Base-by-base conservation (phyloP, 768 basidiomycete species). In the Hemileccinum rubropunctum region DNA sequence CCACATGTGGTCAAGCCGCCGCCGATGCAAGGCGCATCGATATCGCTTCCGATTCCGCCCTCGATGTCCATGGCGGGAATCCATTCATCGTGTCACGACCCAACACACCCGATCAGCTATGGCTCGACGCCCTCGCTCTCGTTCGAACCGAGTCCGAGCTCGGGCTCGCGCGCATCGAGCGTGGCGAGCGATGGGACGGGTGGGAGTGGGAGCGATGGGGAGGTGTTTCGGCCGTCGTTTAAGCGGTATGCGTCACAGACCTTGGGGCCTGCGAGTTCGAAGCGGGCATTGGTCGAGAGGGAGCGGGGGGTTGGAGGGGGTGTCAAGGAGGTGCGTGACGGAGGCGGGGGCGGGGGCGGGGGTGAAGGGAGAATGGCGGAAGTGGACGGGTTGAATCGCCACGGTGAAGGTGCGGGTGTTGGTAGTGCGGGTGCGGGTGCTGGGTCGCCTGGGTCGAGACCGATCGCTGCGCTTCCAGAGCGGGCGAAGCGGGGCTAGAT, bases 231-330 rank as follows among this genome's bases (percentile, higher is more conserved):
- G 2, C 88, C 88, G 11, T 75, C 81, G 26, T 88, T 87, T 61
- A 91, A 91, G 72, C 73, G 88, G 39, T 63, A 86, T 33, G 81
- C 88, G 2, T 86, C 84, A 41, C 84, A 86, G 69, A 84, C 84
- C 10, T 67, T 90, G n/a, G 86, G 76, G 1, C 83, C 84, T 2
- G 69, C 69, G 32, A 74, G 73, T 53, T 54, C 76, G 42, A 89
- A 90, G 64, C 69, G 82, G 44, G 73, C 73, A 45, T 58, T 75
- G 60, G 64, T 82, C 11, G 62, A 70, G 45, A 65, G 69, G 11
- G 39, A 50, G 1, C 15, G 62, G 52, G 51, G 8, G 54, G 21
- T 11, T 61, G 68, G 51, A 45, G 36, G 44, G 34, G 36, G 59
- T 0, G 42, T 61, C 18, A 51, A 46, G 23, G 21, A 48, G 18